Conservation (phyloP, 495 filamentous ascomycete species). For the Lophiostoma macrostomum region DNA sequence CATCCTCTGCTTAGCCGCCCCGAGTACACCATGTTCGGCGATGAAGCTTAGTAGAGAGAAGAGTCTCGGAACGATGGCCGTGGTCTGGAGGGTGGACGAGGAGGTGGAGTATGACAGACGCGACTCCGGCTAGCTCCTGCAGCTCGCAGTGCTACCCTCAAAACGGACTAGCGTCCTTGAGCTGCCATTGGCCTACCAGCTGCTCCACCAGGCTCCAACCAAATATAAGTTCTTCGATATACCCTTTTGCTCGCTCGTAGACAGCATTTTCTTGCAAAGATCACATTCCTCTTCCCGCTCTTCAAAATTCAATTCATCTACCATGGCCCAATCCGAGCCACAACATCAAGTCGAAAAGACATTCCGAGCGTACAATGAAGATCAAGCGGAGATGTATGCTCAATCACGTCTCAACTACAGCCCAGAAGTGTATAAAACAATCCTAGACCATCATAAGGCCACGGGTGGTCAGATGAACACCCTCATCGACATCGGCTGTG, state of each 20-base stretch:
- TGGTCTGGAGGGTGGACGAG: too few relatives aligned
- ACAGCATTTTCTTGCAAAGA: too few relatives aligned
- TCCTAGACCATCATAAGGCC: constrained; percentile 49
- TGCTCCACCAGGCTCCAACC: too few relatives aligned
- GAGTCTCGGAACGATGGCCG: not conserved
- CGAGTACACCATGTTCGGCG: constrained; percentile 11
- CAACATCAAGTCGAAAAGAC: constrained; percentile 34
- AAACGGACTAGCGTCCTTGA: too few relatives aligned
- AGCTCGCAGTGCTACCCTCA: too few relatives aligned
- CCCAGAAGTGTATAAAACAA: constrained; percentile 45
- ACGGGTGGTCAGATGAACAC: constrained; percentile 48
- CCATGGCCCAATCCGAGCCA: not conserved
- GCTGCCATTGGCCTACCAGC: too few relatives aligned
- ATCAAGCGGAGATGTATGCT: constrained; percentile 49
- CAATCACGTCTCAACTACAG: constrained; percentile 45
- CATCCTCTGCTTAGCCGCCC: constrained; percentile 17
- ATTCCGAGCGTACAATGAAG: constrained; percentile 47
- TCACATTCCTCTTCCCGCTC: not conserved
- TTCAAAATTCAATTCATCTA: not conserved
- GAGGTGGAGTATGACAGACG: too few relatives aligned
- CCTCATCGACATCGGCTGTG: constrained; percentile 57
- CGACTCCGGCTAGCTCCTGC: too few relatives aligned
- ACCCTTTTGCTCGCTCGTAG: too few relatives aligned
- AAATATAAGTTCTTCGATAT: too few relatives aligned
- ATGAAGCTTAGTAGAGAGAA: not conserved